phyloP scores from a whole-genome alignment of 2,329 filamentous ascomycete genomes.

The Aspergillus eucalypticola region DNA sequence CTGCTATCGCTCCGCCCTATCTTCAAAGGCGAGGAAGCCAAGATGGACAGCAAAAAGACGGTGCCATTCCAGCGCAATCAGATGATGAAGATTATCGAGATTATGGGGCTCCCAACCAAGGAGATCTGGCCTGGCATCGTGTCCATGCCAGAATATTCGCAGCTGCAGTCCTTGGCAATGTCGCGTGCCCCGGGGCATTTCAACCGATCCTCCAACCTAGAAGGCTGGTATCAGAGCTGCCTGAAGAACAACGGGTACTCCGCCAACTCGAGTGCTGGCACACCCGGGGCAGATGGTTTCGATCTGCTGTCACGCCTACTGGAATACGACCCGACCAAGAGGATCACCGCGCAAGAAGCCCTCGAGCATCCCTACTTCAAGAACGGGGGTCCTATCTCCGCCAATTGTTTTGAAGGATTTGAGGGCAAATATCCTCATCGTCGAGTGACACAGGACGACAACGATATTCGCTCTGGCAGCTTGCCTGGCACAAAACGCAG shows the following conservation, averaged over 20 bases:
- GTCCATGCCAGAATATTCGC: conserved; percentile 82
- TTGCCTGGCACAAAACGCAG: conserved; percentile 88
- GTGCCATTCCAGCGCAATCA: conserved; percentile 97
- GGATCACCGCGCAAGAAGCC: conserved; percentile 83
- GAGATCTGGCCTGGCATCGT: conserved; percentile 83
- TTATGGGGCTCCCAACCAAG: conserved; percentile 86
- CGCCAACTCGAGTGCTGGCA: conserved; percentile 51
- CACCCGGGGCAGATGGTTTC: conserved; percentile 74
- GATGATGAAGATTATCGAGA: conserved; percentile 98
- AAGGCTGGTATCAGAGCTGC: conserved; percentile 77
- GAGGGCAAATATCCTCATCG: conserved; percentile 87
- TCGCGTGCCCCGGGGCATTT: conserved; percentile 50
- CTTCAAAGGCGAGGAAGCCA: conserved; percentile 98
- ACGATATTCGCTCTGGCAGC: conserved; percentile 89
- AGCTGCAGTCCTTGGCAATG: conserved; percentile 59
- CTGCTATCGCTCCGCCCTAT: conserved; percentile 86
- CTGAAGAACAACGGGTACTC: conserved; percentile 61
- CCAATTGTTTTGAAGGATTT: conserved; percentile 88
- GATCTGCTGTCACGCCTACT: conserved; percentile 78
- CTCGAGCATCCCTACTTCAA: conserved; percentile 89
- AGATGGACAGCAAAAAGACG: conserved; percentile 98
- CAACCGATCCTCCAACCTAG: conserved; percentile 60
- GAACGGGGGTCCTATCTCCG: conserved; percentile 66
- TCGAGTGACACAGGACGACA: conserved; percentile 89
- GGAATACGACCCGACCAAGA: conserved; percentile 88